Percentiles rank a stretch among this genome's conserved stretches.
These are phyloP conservation scores for Pseudogymnoascus destructans DNA, from an alignment of 2,329 filamentous ascomycete genomes.

Conservation along the genomic window DNA sequence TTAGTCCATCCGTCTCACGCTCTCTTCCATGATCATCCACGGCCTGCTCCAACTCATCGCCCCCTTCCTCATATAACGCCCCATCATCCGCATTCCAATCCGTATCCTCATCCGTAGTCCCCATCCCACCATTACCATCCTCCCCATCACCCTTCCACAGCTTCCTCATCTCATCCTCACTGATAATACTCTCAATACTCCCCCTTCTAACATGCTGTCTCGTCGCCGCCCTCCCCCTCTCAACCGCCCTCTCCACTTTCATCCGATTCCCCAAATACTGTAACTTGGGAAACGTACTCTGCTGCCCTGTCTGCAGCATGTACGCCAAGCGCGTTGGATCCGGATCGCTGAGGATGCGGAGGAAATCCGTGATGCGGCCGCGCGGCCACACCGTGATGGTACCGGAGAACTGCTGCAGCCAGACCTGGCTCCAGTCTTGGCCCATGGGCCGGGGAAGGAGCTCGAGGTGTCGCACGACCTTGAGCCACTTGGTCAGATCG, in stretches of 20 bases:
- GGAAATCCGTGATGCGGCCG: constrained; percentile 64
- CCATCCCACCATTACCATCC: background rate
- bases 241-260: constrained; percentile 63
- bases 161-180: constrained; percentile 43
- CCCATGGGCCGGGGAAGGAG: constrained; percentile 79
- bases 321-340: constrained; percentile 59
- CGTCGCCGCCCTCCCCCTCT: constrained; percentile 43
- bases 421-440: constrained; percentile 94
- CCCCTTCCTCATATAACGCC: background rate
- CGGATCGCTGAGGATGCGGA: constrained; percentile 75
- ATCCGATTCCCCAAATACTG: constrained; percentile 83
- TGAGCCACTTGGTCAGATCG: constrained; percentile 94
- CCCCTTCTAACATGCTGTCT: constrained; percentile 35
- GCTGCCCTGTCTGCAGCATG: constrained; percentile 85
- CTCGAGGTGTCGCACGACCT: constrained; percentile 84
- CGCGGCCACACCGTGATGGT: constrained; percentile 96
- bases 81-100: constrained; percentile 3
- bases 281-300: constrained; percentile 80
- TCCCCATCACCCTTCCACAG: constrained; percentile 1
- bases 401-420: constrained; percentile 88
- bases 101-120: constrained; percentile 8
- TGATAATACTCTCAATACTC: constrained; percentile 46
- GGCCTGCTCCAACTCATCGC: background rate
- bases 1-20: background rate
- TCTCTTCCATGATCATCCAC: background rate